Conservation (phyloP, 2,329 filamentous ascomycete species). For the Colletotrichum truncatum region DNA sequence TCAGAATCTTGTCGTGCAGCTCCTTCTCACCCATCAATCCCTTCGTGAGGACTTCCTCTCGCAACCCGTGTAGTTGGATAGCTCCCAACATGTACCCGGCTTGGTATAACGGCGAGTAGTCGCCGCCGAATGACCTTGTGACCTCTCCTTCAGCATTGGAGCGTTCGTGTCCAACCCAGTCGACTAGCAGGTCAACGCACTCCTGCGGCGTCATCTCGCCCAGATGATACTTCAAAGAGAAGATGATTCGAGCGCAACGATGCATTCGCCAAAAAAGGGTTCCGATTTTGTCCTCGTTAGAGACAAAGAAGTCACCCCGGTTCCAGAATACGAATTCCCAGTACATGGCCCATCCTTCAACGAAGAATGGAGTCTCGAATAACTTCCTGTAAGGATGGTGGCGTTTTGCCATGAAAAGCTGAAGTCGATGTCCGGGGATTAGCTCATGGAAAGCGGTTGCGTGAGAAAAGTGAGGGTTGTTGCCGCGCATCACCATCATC, state of each 20-base stretch:
- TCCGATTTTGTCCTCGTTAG: conserved; percentile 62
- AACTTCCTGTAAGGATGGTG: conserved; percentile 58
- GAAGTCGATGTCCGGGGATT: conserved; percentile 66
- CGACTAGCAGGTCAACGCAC: conserved; percentile 65
- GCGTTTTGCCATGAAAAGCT: conserved; percentile 58
- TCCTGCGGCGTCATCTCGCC: conserved; percentile 61
- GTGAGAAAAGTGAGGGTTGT: conserved; percentile 65
- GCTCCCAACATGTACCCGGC: conserved; percentile 69
- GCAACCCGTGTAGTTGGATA: conserved; percentile 61
- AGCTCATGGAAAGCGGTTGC: conserved; percentile 71
- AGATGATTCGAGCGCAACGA: conserved; percentile 66
- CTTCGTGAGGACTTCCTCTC: conserved; percentile 54
- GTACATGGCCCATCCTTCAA: conserved; percentile 70
- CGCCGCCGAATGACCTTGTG: conserved; percentile 62
- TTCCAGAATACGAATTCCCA: conserved; percentile 70
- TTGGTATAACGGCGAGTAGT: conserved; percentile 67
- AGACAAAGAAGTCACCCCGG: conserved; percentile 57
- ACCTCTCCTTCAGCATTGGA: conserved; percentile 70
- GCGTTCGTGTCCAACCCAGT: conserved; percentile 66
- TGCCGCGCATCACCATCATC: conserved; percentile 67
- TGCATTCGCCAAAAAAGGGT: conserved; percentile 72
- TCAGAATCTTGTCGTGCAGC: conserved; percentile 64
- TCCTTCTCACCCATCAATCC: conserved; percentile 56
- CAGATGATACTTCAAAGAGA: conserved; percentile 67
- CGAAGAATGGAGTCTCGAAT: conserved; percentile 66